These are phyloP conservation scores for Cyberlindnera mycetangii DNA, from an alignment of 805 yeast species.

Conservation along the genomic window DNA sequence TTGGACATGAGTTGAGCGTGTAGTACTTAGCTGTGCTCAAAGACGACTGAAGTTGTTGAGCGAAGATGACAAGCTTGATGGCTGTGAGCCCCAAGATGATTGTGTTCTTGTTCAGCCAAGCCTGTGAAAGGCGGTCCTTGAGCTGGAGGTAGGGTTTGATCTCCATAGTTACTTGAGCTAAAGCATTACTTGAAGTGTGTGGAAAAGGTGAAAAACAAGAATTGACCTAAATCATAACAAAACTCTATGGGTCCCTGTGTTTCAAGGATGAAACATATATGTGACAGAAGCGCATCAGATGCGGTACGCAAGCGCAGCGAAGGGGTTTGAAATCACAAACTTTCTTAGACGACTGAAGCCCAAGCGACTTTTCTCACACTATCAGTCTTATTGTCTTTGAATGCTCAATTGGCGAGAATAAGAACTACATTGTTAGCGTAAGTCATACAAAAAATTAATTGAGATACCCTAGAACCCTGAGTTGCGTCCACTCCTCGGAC, in stretches of 20 bases:
- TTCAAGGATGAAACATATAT: slow-evolving; percentile 5
- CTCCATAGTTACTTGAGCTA: slow-evolving; percentile 7
- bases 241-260: background rate
- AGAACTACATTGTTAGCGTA: too few species aligned
- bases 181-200: too few species aligned
- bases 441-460: too few species aligned
- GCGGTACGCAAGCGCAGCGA: too few species aligned
- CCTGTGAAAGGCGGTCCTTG: slow-evolving; percentile 56
- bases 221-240: too few species aligned
- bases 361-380: too few species aligned
- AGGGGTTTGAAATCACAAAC: too few species aligned
- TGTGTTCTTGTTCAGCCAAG: slow-evolving; percentile 65
- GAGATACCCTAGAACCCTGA: too few species aligned
- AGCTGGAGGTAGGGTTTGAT: slow-evolving; percentile 42
- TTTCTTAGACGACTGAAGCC: too few species aligned
- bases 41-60: slow-evolving; percentile 41
- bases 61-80: slow-evolving; percentile 59
- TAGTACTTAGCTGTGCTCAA: slow-evolving; percentile 38
- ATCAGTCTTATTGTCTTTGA: too few species aligned
- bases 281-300: background rate
- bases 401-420: too few species aligned
- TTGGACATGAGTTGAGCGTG: slow-evolving; percentile 43
- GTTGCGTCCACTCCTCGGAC: too few species aligned
- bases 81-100: slow-evolving; percentile 51
- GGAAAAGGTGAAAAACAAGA: background rate